phyloP scores from a whole-genome alignment of 371 early-diverging fungal species.

The Nosema muscidifuracis region DNA sequence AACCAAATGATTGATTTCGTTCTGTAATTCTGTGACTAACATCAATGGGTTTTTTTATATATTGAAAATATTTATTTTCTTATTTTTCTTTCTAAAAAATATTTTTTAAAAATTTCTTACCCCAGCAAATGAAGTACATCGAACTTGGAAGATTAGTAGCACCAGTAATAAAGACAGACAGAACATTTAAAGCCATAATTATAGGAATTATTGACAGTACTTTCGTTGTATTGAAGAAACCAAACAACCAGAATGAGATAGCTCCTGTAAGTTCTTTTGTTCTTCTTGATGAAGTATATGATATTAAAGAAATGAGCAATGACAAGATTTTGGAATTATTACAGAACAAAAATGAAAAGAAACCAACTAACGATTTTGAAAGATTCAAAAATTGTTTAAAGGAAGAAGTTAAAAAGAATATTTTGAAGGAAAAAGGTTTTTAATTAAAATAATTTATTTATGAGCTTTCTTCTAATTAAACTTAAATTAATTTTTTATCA shows the following conservation, averaged over 20 bases:
- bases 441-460: slow-evolving; percentile 14
- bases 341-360: neutral
- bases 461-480: too few species aligned
- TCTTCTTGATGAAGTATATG: slow-evolving; percentile 36
- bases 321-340: slow-evolving; percentile 17
- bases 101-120: slow-evolving; percentile 7
- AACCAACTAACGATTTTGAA: slow-evolving; percentile 42
- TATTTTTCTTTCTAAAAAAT: too few species aligned
- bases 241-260: slow-evolving; percentile 27
- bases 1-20: slow-evolving; percentile 43
- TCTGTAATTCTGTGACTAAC: slow-evolving; percentile 28
- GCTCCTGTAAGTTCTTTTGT: slow-evolving; percentile 20
- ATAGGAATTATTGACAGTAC: slow-evolving; percentile 45
- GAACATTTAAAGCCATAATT: slow-evolving; percentile 36
- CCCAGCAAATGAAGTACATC: slow-evolving; percentile 28
- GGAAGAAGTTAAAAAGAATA: slow-evolving; percentile 32
- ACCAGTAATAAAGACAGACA: slow-evolving; percentile 11
- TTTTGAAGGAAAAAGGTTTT: slow-evolving; percentile 37
- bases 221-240: slow-evolving; percentile 41
- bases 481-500: too few species aligned
- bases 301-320: slow-evolving; percentile 17
- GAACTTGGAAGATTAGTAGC: slow-evolving; percentile 44
- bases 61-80: slow-evolving; percentile 5
- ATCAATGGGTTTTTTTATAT: slow-evolving; percentile 12
- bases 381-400: slow-evolving; percentile 41